phyloP scores from a whole-genome alignment of 306 rosid species.

The Cicer judaicum region DNA sequence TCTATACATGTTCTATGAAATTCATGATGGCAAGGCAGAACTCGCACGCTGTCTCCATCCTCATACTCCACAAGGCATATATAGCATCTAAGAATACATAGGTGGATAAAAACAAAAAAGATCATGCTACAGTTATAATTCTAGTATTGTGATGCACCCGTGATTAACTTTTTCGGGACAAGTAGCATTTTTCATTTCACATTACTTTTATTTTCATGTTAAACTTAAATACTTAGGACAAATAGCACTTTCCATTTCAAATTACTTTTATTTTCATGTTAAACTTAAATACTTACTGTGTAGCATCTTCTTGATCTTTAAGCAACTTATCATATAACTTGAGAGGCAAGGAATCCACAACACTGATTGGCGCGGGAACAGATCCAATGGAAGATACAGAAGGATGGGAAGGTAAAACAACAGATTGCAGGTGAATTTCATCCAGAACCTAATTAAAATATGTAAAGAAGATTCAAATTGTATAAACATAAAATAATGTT shows the following conservation, averaged over 20 bases:
- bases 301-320: constrained; percentile 83
- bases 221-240: constrained; percentile 52
- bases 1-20: constrained; percentile 85
- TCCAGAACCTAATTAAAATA: constrained; percentile 97
- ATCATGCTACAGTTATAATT: too few relatives aligned
- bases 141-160: too few relatives aligned
- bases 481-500: constrained; percentile 37
- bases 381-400: constrained; percentile 95
- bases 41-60: constrained; percentile 84
- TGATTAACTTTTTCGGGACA: too few relatives aligned
- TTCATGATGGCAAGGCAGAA: constrained; percentile 90
- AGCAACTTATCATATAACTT: constrained; percentile 70
- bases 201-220: too few relatives aligned
- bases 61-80: constrained; percentile 98
- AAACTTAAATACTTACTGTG: constrained; percentile 70
- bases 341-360: constrained; percentile 93
- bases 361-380: constrained; percentile 89
- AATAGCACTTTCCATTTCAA: too few relatives aligned
- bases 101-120: too few relatives aligned
- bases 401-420: constrained; percentile 86
- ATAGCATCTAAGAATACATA: constrained; percentile 66
- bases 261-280: too few relatives aligned
- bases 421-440: constrained; percentile 99
- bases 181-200: too few relatives aligned
- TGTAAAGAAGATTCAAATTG: constrained; percentile 60